Evolutionary conservation across 148 eudicot species (phyloP), one percentile per base, ranked within the genome.

Genomic region (Bassia scoparia): DNA sequence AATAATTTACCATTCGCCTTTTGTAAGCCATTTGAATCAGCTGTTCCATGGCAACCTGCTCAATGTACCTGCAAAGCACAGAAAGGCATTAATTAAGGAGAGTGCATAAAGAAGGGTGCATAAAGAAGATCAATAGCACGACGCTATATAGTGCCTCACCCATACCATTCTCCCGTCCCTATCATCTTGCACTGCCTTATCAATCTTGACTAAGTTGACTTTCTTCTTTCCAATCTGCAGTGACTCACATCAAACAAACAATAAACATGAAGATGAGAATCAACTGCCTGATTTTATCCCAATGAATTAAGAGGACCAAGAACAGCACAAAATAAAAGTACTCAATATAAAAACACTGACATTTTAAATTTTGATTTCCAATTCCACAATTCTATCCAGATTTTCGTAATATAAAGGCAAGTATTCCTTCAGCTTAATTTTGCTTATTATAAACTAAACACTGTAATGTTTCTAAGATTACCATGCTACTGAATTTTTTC

Each of bases 21-120:
- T 81, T 85, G 76, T 85, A 85, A 68, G 88, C 88, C 88, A 85
- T 85, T 65, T 83, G 84, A 73, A 85, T 60, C 68, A 85, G 71
- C 68, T 82, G 78, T 65, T 85, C 81, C 88, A 85, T 81, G 49
- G 88, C 88, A 76, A 79, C 75, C 71, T 80, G 82, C 69, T 85
- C 88, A 48, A 83, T 78, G 77, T 70, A 61, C 74, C 88, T 85
- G 81, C 79, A 82, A 76, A 69, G 21, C 41, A n/a, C n/a, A 50
- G 72, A 38, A 74, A 65, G 71, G 23, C 68, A 68, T 56, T 31
- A 10, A 64, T 34, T 55, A 44, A 70, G 26, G 43, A 46, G 64
- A 26, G 46, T n/a, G 68, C 15, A 26, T 35, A 27, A 59, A 56
- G 4, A 56, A 16, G 27, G 41, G 12, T 3, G 7, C 3, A 8